Percentiles rank a stretch among this genome's conserved stretches.
Evolutionary conservation across 2,329 filamentous ascomycete species (phyloP).

Genomic region (Chaetomiaceae sp.): DNA sequence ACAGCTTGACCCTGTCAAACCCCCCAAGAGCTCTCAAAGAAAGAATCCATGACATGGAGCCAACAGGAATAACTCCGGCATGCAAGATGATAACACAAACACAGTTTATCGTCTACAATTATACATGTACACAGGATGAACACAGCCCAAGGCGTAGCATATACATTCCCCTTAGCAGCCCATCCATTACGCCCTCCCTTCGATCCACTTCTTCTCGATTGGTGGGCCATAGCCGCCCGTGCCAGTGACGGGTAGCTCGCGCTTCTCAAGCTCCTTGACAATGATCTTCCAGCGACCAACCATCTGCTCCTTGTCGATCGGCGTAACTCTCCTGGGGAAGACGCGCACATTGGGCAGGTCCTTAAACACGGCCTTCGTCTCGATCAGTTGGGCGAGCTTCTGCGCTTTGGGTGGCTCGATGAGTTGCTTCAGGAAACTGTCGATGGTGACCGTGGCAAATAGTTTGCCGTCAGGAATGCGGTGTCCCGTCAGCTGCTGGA

Average conservation of each 20-base stretch:
- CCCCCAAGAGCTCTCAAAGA: too few species aligned
- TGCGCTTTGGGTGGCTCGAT: conserved; percentile 50
- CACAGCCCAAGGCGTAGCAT: background rate
- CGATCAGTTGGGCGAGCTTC: conserved; percentile 61
- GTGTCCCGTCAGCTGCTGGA: conserved; percentile 76
- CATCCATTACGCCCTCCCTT: conserved; percentile 18
- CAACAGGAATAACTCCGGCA: too few species aligned
- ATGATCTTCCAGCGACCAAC: conserved; percentile 39
- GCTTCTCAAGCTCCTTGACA: conserved; percentile 32
- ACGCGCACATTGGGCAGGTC: conserved; percentile 67
- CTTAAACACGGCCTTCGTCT: conserved; percentile 42
- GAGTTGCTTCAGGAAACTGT: conserved; percentile 51
- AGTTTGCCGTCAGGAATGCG: conserved; percentile 69
- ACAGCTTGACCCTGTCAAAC: too few species aligned
- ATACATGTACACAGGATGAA: conserved; percentile 23
- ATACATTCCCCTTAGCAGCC: background rate
- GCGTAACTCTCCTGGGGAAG: conserved; percentile 59
- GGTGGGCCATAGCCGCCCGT: conserved; percentile 29
- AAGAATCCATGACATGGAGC: too few species aligned
- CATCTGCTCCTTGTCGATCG: conserved; percentile 43
- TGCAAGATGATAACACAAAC: too few species aligned
- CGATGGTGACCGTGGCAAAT: conserved; percentile 49
- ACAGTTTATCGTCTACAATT: conserved; percentile 21
- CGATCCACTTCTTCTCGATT: conserved; percentile 29
- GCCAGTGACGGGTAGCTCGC: conserved; percentile 33